phyloP scores from a whole-genome alignment of 805 yeast species.

The Ogataea parapolymorpha region DNA sequence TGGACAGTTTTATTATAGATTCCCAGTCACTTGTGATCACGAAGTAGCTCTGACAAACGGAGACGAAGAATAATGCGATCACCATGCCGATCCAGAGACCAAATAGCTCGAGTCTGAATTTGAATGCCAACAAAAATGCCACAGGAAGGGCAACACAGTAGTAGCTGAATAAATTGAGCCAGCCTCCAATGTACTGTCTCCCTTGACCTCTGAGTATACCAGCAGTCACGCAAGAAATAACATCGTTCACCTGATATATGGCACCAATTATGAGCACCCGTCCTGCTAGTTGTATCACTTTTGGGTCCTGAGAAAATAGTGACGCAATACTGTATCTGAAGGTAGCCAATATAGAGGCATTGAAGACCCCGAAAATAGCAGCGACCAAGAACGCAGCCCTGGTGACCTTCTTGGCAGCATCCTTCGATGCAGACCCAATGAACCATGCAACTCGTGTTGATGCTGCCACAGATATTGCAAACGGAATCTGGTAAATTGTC shows the following conservation, averaged over 20 bases:
- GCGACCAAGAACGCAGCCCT: conserved; percentile 37
- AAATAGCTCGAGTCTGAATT: conserved; percentile 44
- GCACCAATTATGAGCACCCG: conserved; percentile 61
- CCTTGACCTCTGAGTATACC: conserved; percentile 82
- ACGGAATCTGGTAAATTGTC: conserved; percentile 53
- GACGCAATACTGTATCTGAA: conserved; percentile 43
- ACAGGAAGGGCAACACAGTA: conserved; percentile 63
- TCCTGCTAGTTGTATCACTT: conserved; percentile 49
- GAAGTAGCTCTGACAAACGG: conserved; percentile 39
- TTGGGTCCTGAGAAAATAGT: conserved; percentile 59
- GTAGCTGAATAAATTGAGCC: conserved; percentile 53
- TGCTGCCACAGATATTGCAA: conserved; percentile 56
- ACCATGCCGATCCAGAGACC: conserved; percentile 67
- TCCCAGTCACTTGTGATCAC: conserved; percentile 32
- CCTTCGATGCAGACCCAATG: conserved; percentile 39
- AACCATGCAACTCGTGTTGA: conserved; percentile 57
- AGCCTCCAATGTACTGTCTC: conserved; percentile 61
- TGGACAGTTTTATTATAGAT: conserved; percentile 27
- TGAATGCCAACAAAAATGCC: conserved; percentile 52
- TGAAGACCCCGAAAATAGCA: conserved; percentile 37
- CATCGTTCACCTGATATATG: conserved; percentile 67
- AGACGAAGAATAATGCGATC: conserved; percentile 48
- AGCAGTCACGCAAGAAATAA: conserved; percentile 66
- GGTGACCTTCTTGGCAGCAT: conserved; percentile 38
- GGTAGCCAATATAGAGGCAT: conserved; percentile 43